These are phyloP conservation scores for Zalerion maritima DNA, from an alignment of 495 filamentous ascomycete species.

Conservation along the genomic window DNA sequence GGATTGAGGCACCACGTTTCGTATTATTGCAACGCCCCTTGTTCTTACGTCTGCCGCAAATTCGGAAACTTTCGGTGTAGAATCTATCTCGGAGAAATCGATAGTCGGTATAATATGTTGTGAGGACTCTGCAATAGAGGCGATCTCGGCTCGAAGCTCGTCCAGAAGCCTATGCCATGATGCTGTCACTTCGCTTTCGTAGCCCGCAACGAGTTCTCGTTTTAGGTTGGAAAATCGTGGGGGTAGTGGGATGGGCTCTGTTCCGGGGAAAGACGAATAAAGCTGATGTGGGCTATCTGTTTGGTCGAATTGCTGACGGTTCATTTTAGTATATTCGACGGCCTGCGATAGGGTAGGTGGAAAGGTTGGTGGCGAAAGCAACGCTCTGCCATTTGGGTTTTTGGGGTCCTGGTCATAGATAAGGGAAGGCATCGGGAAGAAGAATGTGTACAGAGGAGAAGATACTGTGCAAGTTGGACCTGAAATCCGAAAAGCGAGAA, in stretches of 20 bases:
- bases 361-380: too few relatives aligned
- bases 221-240: slow-evolving; percentile 61
- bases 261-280: too few relatives aligned
- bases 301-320: too few relatives aligned
- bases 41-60: slow-evolving; percentile 35
- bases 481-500: too few relatives aligned
- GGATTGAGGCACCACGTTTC: slow-evolving; percentile 40
- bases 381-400: too few relatives aligned
- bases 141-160: slow-evolving; percentile 37
- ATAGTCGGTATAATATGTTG: slow-evolving; percentile 44
- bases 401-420: too few relatives aligned
- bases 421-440: too few relatives aligned
- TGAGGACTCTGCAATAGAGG: slow-evolving; percentile 23
- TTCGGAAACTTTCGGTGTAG: slow-evolving; percentile 24
- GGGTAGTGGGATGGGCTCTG: slow-evolving; percentile 41
- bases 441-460: too few relatives aligned
- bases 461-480: too few relatives aligned
- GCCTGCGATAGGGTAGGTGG: too few relatives aligned
- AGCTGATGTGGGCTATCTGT: too few relatives aligned
- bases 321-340: too few relatives aligned
- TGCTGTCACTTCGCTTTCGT: slow-evolving; percentile 41
- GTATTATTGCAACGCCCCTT: slow-evolving; percentile 47
- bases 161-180: slow-evolving; percentile 58
- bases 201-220: slow-evolving; percentile 40
- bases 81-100: slow-evolving; percentile 40